Base-by-base conservation (phyloP, 148 eudicot species). In the Vaccinium corymbosum region DNA sequence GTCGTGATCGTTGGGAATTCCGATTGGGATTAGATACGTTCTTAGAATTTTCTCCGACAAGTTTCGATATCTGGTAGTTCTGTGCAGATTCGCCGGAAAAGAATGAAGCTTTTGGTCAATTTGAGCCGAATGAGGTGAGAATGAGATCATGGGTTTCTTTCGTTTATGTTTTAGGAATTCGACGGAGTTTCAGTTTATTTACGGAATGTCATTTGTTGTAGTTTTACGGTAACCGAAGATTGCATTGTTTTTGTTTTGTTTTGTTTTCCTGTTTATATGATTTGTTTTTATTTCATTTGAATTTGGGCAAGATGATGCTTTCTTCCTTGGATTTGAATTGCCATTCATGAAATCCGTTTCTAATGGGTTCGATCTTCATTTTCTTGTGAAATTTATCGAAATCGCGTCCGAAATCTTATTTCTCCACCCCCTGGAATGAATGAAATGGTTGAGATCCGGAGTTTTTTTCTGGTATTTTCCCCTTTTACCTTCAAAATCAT, bases 361-460 rank as follows among this genome's bases (percentile, higher is more conserved):
- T 2, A 27, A 64, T 85, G 81, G 85, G 38, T 81, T 83, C 80
- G 92, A 90, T 90, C 89, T 83, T 84, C 13, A 59, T 42, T 68
- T 29, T 83, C 20, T 50, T 20, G 19, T 62, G 81, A 35, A 57
- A 29, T 79, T 83, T 70, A 35, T 14, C 11, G 14, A 79, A 84
- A 82, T 51, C 16, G 3, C 66, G 12, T 80, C 56, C 81, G 79
- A 85, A 84, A 11, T 51, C n/a, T 1, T 9, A 0, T 3, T 79
- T 56, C 38, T 62, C 13, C 68, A 32, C 38, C 42, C 53, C 84
- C 13, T 66, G 56, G 42, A 35, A 11, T 55, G 32, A 49, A 38
- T 27, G 42, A 49, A 72, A 72, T 27, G 9, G 19, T 29, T 80
- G 53, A 84, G 86, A 85, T 85, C 86, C 53, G 32, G 42, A 35